phyloP scores from a whole-genome alignment of 805 yeast species.

The Wickerhamiella australiensis region DNA sequence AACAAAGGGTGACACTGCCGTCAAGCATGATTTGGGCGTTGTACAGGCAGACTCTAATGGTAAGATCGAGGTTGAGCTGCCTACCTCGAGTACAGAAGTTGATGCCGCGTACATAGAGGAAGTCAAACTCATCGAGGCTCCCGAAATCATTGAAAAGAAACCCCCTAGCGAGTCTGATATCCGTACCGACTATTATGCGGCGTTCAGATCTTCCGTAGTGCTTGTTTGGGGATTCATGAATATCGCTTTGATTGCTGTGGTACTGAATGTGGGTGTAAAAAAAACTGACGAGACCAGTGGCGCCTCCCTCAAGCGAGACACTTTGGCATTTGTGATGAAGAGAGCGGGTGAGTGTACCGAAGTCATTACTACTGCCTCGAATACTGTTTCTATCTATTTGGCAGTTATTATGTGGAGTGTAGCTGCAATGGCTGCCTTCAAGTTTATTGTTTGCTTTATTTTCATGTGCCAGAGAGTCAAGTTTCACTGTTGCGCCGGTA shows the following conservation, averaged over 20 bases:
- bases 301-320: conserved; percentile 14
- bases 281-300: conserved; percentile 16
- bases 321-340: conserved; percentile 9
- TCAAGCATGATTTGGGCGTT: conserved; percentile 62
- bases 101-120: conserved; percentile 61
- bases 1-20: conserved; percentile 68
- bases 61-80: conserved; percentile 56
- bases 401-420: conserved; percentile 87
- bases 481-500: conserved; percentile 8
- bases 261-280: conserved; percentile 55
- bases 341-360: conserved; percentile 19
- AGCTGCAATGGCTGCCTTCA: conserved; percentile 74
- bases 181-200: conserved; percentile 76
- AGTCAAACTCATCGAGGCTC: conserved; percentile 40
- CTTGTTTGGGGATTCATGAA: conserved; percentile 82
- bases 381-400: conserved; percentile 41
- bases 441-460: conserved; percentile 62
- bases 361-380: conserved; percentile 27
- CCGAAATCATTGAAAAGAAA: conserved; percentile 28
- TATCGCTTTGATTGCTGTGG: conserved; percentile 68
- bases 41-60: conserved; percentile 62
- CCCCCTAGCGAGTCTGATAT: conserved; percentile 35
- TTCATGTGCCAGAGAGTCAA: conserved; percentile 33
- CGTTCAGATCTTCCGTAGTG: conserved; percentile 79
- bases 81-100: conserved; percentile 64